Base-by-base conservation (phyloP, 2,329 filamentous ascomycete genomes). In the Diplocarpon mali region DNA sequence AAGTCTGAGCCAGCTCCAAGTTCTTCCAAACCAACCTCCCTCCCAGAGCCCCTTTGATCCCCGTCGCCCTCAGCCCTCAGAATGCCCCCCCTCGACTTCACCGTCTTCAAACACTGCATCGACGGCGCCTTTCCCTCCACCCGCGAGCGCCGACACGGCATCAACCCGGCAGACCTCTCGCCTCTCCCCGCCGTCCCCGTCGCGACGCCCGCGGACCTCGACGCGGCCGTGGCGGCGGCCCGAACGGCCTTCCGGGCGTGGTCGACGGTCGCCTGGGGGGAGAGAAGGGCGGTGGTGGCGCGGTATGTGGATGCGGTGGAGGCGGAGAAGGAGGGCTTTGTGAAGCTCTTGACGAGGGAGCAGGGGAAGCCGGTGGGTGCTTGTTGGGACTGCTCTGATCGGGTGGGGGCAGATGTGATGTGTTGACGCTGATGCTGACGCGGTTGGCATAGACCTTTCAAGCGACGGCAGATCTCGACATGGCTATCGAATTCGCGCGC, bases 321-420 rank as follows among this genome's bases (percentile, higher is more conserved):
- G 30, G 42, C 37, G 11, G 30, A 72, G 36, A 56, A 62, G 5
- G 61, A 67, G 0, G 65, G 69, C 40, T 61, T 77, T 38, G 58
- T 63, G 12, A 62, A 64, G 31, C 60, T 75, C 9, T 57, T 75
- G 32, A 65, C 64, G 52, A 64, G 61, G 42, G 72, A 75, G 58
- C 69, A 69, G 17, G 72, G 73, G n/a, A 75, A 75, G 57, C 72
- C 72, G 5, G 62, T 67, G 15, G 36, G 40, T 20, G 10, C 3
- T 36, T 30, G 8, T 12, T 13, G 9, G 1, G 11, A 40, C 16
- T 40, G n/a, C n/a, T 17, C 7, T 24, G 20, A 4, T 24, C 3
- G 20, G 20, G 20, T 7, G 20, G 7, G 20, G 7, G 20, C 4
- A 24, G 20, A 24, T 3, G 20, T 24, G 20, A 3, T 24, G 20